These are phyloP conservation scores for Physcia stellaris DNA, from an alignment of 495 filamentous ascomycete species.

Conservation along the genomic window DNA sequence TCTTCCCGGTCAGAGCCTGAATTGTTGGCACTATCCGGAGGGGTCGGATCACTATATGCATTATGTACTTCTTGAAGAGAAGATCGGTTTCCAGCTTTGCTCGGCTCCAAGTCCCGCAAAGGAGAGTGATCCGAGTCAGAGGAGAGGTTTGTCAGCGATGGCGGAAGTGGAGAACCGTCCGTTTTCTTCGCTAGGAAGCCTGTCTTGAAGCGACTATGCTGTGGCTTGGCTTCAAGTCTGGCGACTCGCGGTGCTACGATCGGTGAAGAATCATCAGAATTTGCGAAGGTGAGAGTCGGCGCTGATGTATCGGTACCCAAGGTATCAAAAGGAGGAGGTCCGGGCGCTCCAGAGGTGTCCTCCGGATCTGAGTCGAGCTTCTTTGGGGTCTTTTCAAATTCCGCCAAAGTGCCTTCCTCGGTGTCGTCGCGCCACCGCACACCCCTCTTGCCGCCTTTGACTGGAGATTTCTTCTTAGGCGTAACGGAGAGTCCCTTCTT, in stretches of 20 bases:
- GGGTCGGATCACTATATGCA: conserved; percentile 29
- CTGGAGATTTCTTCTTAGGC: conserved; percentile 60
- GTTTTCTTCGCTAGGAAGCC: conserved; percentile 74
- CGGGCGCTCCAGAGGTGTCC: conserved; percentile 33
- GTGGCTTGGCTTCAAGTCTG: conserved; percentile 39
- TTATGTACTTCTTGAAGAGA: conserved; percentile 35
- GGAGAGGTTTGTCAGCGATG: conserved; percentile 43
- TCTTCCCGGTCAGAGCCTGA: conserved; percentile 24
- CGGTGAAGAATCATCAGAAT: conserved; percentile 36
- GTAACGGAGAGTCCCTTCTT: conserved; percentile 76
- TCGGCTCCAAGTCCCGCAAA: conserved; percentile 49
- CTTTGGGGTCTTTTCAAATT: conserved; percentile 79
- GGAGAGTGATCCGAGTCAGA: conserved; percentile 52
- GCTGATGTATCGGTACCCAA: background rate
- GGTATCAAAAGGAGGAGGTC: conserved; percentile 13
- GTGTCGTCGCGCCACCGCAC: conserved; percentile 93
- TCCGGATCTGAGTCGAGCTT: conserved; percentile 40
- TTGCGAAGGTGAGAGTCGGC: conserved; percentile 2
- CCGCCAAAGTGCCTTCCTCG: conserved; percentile 66
- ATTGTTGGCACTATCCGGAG: conserved; percentile 33
- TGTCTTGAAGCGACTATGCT: conserved; percentile 73
- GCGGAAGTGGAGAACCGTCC: conserved; percentile 51
- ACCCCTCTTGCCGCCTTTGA: conserved; percentile 48
- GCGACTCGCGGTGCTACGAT: conserved; percentile 31
- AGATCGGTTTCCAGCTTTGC: conserved; percentile 42